phyloP scores from a whole-genome alignment of 2,329 filamentous ascomycete species.

The Penicillium sp. region DNA sequence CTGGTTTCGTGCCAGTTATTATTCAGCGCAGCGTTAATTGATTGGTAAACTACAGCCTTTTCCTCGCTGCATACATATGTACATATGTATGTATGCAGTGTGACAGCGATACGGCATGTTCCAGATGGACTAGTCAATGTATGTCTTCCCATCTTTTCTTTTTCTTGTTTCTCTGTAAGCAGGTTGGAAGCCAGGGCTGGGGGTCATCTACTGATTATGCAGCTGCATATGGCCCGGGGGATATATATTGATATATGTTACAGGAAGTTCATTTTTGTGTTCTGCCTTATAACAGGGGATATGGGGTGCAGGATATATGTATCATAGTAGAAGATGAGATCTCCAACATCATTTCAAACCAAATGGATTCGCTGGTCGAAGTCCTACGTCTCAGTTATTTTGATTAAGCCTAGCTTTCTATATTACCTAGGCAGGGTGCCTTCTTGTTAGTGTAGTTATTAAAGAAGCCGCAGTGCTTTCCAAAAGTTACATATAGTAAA shows the following conservation, averaged over 20 bases:
- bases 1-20: neutral
- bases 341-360: neutral
- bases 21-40: neutral
- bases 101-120: neutral
- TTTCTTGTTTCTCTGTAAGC: neutral
- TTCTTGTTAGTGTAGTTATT: no score
- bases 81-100: neutral
- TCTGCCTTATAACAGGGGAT: neutral
- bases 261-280: no score
- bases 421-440: neutral
- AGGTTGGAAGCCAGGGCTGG: neutral
- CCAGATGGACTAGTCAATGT: neutral
- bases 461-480: no score
- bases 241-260: neutral
- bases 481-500: no score
- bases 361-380: neutral
- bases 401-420: neutral
- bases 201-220: neutral
- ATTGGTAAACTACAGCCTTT: neutral
- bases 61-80: neutral
- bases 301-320: neutral
- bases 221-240: neutral
- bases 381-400: neutral
- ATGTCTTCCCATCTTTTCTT: neutral
- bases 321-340: neutral